Base-by-base conservation (phyloP, 2,329 filamentous ascomycete genomes). In the Magnaporthiopsis incrustans region DNA sequence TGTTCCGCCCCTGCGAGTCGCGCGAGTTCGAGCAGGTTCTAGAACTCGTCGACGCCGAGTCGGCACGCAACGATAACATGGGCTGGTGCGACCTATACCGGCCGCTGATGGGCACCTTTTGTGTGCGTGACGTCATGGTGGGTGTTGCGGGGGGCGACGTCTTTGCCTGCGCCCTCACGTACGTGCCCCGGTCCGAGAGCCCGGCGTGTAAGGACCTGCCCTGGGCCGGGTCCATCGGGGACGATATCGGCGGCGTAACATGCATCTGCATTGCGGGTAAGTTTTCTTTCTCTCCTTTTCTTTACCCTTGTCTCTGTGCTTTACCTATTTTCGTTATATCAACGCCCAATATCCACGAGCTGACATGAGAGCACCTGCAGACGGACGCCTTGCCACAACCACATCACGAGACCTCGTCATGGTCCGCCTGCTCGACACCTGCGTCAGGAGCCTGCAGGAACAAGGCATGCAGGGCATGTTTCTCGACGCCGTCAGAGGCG, bases 21-120 rank as follows among this genome's bases (percentile, higher is more conserved):
- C 65, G 73, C 33, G 82, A 86, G 65, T 79, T 79, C 64, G 71
- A 77, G 53, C 67, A 70, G 33, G 79, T 86, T 2, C 69, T 84
- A 61, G 76, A 78, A 2, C 77, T 86, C 67, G 82, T 84, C 12
- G 78, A 79, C 63, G 76, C 73, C 61, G 79, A 82, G 63, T 81
- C 80, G 0, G 72, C 72, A 12, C 75, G 75, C 60, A 79, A 81
- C 65, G 75, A 78, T 44, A 77, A 78, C 59, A 79, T 84, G 68
- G 83, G 83, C 58, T 85, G 83, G 82, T 85, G 81, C 68, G 83
- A 87, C 68, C 82, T 85, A 68, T 87, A 86, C 67, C 78, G 77
- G 64, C 79, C 77, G 67, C 75, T 85, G 12, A 78, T 77, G 59
- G 77, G 80, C 67, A 78, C 79, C 10, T 75, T 76, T 61, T 75